These are phyloP conservation scores for Zelonia costaricensis DNA, from an alignment of 208 protist species.

Conservation along the genomic window DNA sequence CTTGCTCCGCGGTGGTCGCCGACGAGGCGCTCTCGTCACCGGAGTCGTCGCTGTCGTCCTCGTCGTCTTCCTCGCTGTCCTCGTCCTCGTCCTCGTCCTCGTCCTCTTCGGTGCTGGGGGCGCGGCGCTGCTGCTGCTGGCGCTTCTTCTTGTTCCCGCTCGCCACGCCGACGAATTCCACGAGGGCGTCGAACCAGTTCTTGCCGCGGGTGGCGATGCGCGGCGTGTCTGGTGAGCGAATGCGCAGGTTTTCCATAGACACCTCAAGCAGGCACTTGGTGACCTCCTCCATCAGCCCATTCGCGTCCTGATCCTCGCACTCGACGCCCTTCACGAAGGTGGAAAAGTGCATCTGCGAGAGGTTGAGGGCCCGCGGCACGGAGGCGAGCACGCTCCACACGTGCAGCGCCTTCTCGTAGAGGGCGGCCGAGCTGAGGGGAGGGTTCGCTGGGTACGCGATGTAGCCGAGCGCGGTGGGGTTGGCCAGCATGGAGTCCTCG, in stretches of 20 bases:
- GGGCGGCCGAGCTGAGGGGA: slow-evolving; percentile 39
- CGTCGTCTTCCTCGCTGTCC: slow-evolving; percentile 20
- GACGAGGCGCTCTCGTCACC: too few species aligned
- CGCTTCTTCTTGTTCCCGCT: slow-evolving; percentile 79
- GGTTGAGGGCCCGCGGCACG: slow-evolving; percentile 49
- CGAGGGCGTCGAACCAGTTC: slow-evolving; percentile 79
- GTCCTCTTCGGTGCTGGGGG: slow-evolving; percentile 10
- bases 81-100: slow-evolving; percentile 31
- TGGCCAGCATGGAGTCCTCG: slow-evolving; percentile 52
- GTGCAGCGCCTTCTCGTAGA: slow-evolving; percentile 75
- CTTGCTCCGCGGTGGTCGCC: too few species aligned
- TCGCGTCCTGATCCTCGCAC: slow-evolving; percentile 57
- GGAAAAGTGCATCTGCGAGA: slow-evolving; percentile 82
- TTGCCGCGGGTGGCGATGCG: slow-evolving; percentile 62
- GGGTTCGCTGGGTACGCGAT: slow-evolving; percentile 47
- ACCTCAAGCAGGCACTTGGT: slow-evolving; percentile 57
- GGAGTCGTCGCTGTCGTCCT: slow-evolving; percentile 9
- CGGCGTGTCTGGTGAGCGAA: slow-evolving; percentile 41
- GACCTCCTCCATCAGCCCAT: slow-evolving; percentile 88
- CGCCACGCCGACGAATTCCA: slow-evolving; percentile 73
- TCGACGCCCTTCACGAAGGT: slow-evolving; percentile 72
- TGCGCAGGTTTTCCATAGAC: slow-evolving; percentile 49
- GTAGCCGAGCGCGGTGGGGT: slow-evolving; percentile 42
- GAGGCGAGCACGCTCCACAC: slow-evolving; percentile 81
- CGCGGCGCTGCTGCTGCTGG: slow-evolving; percentile 25